phyloP scores from a whole-genome alignment of 1,139 yeast genomes.

The Scheffersomyces lignicola region DNA sequence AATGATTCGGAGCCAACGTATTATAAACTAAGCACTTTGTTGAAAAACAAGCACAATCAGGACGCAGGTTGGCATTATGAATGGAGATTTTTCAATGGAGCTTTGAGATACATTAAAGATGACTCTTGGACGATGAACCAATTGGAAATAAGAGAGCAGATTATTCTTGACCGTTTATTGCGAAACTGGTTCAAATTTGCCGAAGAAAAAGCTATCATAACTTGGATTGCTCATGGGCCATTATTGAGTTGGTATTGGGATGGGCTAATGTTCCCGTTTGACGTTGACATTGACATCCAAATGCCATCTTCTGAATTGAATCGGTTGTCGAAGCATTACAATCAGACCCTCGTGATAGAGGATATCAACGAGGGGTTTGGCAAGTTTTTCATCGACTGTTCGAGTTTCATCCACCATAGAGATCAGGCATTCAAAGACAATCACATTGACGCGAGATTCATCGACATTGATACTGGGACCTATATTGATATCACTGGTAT shows the following conservation, averaged over 20 bases:
- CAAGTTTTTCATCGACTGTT: constrained; percentile 33
- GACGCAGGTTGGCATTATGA: constrained; percentile 44
- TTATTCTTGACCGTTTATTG: constrained; percentile 31
- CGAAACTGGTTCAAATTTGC: constrained; percentile 38
- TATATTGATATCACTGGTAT: constrained; percentile 41
- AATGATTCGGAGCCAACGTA: constrained; percentile 27
- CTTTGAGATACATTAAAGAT: constrained; percentile 20
- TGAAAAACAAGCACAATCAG: constrained; percentile 21
- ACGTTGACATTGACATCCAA: constrained; percentile 37
- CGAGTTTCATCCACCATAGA: constrained; percentile 32
- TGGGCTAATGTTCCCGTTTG: constrained; percentile 39
- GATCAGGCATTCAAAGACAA: constrained; percentile 30
- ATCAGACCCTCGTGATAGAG: constrained; percentile 38
- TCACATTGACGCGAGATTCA: constrained; percentile 40
- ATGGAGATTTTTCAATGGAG: constrained; percentile 40
- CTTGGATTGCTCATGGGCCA: constrained; percentile 57
- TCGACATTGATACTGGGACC: constrained; percentile 37
- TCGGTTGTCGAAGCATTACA: constrained; percentile 29
- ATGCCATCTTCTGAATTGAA: constrained; percentile 37
- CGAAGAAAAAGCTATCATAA: constrained; percentile 34
- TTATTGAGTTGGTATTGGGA: constrained; percentile 44
- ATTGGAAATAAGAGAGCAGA: constrained; percentile 28
- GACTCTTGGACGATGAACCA: constrained; percentile 24
- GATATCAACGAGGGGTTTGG: constrained; percentile 34
- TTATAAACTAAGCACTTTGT: constrained; percentile 35